Conservation (phyloP, 805 yeast genomes). For the Pichia membranifaciens region DNA sequence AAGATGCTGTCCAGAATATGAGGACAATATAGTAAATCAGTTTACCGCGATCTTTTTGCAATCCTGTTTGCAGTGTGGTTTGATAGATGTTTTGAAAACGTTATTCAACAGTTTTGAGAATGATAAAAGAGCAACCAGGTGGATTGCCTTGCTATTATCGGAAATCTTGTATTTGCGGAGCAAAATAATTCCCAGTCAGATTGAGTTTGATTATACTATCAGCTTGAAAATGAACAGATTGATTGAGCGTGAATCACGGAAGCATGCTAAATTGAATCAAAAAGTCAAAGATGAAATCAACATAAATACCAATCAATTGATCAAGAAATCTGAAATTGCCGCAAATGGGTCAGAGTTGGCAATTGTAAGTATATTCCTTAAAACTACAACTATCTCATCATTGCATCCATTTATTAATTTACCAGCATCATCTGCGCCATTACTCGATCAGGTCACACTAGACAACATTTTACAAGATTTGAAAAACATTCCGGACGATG, state of each 20-base stretch:
- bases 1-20: conserved; percentile 33
- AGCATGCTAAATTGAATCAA: conserved; percentile 17
- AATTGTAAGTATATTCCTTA: conserved; percentile 2
- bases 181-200: conserved; percentile 47
- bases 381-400: not conserved
- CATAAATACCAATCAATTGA: not conserved
- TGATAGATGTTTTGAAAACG: conserved; percentile 42
- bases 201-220: conserved; percentile 25
- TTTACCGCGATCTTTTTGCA: conserved; percentile 56
- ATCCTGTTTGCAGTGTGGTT: conserved; percentile 49
- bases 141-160: conserved; percentile 59
- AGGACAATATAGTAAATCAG: conserved; percentile 48
- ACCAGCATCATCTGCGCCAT: not conserved
- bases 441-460: conserved; percentile 2
- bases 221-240: conserved; percentile 24
- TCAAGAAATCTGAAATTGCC: not conserved
- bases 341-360: conserved; percentile 1
- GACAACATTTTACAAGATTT: not conserved
- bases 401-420: conserved; percentile 1
- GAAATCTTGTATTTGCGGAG: conserved; percentile 54
- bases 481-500: conserved; percentile 42
- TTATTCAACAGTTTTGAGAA: conserved; percentile 27
- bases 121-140: conserved; percentile 43
- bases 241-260: conserved; percentile 26
- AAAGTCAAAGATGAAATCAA: not conserved